Conservation (phyloP, 352 stramenopile genomes). For the Phytophthora rubi region DNA sequence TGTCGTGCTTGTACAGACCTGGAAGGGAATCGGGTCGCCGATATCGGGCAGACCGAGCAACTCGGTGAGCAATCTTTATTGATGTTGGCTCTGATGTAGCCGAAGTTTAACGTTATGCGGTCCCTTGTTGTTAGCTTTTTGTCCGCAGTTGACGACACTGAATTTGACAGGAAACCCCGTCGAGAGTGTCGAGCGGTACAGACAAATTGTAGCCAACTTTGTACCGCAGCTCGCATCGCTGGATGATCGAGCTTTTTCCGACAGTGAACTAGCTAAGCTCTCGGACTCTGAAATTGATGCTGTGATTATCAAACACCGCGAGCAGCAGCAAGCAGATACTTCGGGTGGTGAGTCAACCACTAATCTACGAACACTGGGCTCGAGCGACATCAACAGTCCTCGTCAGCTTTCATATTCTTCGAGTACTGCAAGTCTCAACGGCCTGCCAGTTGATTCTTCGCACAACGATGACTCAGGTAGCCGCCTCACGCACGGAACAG, state of each 20-base stretch:
- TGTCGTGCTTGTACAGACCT: slow-evolving; percentile 48
- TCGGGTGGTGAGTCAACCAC: background rate
- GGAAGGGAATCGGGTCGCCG: slow-evolving; percentile 68
- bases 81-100: background rate
- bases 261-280: slow-evolving; percentile 49
- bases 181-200: slow-evolving; percentile 61
- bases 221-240: slow-evolving; percentile 73
- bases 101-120: background rate
- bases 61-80: slow-evolving; percentile 47
- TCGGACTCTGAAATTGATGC: slow-evolving; percentile 59
- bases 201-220: slow-evolving; percentile 71
- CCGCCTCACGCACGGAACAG: slow-evolving; percentile 86
- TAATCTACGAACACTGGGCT: background rate
- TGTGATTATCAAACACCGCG: slow-evolving; percentile 42
- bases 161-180: slow-evolving; percentile 75
- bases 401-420: slow-evolving; percentile 39
- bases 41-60: slow-evolving; percentile 83
- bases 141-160: slow-evolving; percentile 64
- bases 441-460: slow-evolving; percentile 26
- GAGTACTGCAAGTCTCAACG: slow-evolving; percentile 31
- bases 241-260: slow-evolving; percentile 52
- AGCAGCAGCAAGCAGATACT: slow-evolving; percentile 10
- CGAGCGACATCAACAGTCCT: slow-evolving; percentile 28
- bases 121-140: slow-evolving; percentile 51
- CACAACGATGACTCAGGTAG: slow-evolving; percentile 65